Percentiles rank a stretch among this genome's conserved stretches.
Evolutionary conservation across 1,284 basidiomycete genomes (phyloP).

Genomic region (Stereum hirsutum): DNA sequence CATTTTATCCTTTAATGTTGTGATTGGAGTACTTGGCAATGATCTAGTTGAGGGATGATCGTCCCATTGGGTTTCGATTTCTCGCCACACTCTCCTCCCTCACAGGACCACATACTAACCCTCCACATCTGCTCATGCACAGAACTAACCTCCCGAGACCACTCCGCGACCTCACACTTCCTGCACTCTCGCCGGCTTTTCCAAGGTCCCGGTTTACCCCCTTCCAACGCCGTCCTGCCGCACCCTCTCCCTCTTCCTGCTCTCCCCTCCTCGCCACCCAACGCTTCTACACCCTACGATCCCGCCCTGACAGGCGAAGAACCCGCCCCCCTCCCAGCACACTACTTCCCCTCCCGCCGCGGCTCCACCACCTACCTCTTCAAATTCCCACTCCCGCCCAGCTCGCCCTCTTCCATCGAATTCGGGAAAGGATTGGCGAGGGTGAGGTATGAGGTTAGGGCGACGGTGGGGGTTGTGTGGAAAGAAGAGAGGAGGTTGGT

Average conservation of each 20-base stretch:
- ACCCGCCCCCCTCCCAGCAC: conserved; percentile 44
- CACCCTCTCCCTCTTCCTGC: conserved; percentile 33
- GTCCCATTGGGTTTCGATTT: no score
- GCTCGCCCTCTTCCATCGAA: conserved; percentile 57
- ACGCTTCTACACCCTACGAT: no score
- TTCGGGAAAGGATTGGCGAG: conserved; percentile 60
- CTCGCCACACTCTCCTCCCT: no score
- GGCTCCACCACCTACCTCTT: conserved; percentile 71
- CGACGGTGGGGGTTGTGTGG: conserved; percentile 62
- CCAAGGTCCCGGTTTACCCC: conserved; percentile 70
- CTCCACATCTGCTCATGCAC: conserved; percentile 2
- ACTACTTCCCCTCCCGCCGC: conserved; percentile 59
- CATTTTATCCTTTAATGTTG: no score
- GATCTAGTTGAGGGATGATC: no score
- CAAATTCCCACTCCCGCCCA: conserved; percentile 51
- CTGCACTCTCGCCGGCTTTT: conserved; percentile 59
- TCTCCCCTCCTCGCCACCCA: no score
- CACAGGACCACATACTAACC: not conserved
- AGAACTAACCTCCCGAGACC: conserved; percentile 69
- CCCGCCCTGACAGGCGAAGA: conserved; percentile 37
- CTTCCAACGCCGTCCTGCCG: conserved; percentile 67
- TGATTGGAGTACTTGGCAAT: no score
- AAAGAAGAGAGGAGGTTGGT: conserved; percentile 62
- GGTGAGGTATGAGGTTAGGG: conserved; percentile 61
- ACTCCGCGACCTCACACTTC: conserved; percentile 69